Evolutionary conservation across 1,284 basidiomycete species (phyloP).

Genomic region (Ceratobasidium papillatum): DNA sequence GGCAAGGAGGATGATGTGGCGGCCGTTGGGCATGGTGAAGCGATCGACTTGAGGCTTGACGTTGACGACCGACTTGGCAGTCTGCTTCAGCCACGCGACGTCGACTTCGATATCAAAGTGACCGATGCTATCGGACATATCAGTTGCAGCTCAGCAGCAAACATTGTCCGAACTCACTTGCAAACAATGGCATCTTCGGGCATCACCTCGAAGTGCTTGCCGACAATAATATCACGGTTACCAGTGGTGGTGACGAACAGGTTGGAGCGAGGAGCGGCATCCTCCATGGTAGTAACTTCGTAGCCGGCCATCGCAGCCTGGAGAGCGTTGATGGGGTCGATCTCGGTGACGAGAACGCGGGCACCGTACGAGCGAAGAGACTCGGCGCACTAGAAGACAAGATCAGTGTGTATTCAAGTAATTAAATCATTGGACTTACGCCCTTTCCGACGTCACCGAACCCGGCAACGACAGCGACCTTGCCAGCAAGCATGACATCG

Average conservation of each 20-base stretch:
- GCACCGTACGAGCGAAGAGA: constrained; percentile 96
- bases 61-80: constrained; percentile 86
- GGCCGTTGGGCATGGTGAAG: constrained; percentile 89
- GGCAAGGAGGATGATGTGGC: constrained; percentile 96
- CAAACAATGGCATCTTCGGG: constrained; percentile 98
- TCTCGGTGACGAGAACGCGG: constrained; percentile 96
- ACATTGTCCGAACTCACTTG: constrained; percentile 69
- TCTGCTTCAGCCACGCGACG: constrained; percentile 97
- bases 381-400: constrained; percentile 82
- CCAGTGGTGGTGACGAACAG: constrained; percentile 99
- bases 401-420: constrained; percentile 25
- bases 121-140: constrained; percentile 72
- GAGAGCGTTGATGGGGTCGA: constrained; percentile 99
- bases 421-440: constrained; percentile 61
- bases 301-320: constrained; percentile 99
- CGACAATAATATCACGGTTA: constrained; percentile 97
- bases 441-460: constrained; percentile 99
- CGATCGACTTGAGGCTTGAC: constrained; percentile 99
- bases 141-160: neutral
- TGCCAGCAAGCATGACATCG: constrained; percentile 99
- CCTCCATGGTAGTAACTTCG: constrained; percentile 99
- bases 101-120: constrained; percentile 99
- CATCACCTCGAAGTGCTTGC: constrained; percentile 93
- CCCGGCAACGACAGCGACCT: constrained; percentile 98
- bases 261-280: constrained; percentile 87